phyloP scores from a whole-genome alignment of 768 basidiomycete species.

The Saitozyma sp. region DNA sequence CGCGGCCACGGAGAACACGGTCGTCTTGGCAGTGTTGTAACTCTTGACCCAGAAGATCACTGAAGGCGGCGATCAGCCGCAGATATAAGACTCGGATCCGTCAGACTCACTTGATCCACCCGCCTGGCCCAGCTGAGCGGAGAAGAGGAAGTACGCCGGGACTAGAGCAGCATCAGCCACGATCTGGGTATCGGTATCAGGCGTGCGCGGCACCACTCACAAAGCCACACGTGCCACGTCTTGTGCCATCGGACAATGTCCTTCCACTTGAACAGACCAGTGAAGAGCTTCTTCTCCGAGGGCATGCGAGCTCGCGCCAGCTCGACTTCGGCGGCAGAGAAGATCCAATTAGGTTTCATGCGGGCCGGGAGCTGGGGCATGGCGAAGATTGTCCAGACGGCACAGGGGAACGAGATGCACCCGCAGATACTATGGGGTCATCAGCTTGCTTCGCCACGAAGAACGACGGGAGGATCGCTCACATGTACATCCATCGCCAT shows the following conservation, averaged over 20 bases:
- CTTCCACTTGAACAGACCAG: slow-evolving; percentile 20
- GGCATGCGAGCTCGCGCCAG: slow-evolving; percentile 9
- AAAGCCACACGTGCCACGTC: slow-evolving; percentile 39
- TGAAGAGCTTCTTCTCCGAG: slow-evolving; percentile 13
- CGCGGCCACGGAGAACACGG: too few species aligned
- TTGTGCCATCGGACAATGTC: slow-evolving; percentile 20
- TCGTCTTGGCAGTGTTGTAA: slow-evolving; percentile 19
- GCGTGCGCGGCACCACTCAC: slow-evolving; percentile 16
- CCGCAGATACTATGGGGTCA: slow-evolving; percentile 10
- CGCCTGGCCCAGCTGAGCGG: not conserved
- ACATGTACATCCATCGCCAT: slow-evolving; percentile 23
- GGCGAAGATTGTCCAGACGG: slow-evolving; percentile 25
- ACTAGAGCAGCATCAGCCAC: too few species aligned
- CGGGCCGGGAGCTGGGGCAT: slow-evolving; percentile 33
- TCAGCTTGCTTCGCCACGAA: too few species aligned
- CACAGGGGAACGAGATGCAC: slow-evolving; percentile 25
- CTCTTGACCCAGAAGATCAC: slow-evolving; percentile 32
- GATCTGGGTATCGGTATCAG: too few species aligned
- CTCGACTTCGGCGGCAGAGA: slow-evolving; percentile 15
- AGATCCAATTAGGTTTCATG: slow-evolving; percentile 23
- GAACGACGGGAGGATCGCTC: too few species aligned
- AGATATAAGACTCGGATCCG: slow-evolving; percentile 23
- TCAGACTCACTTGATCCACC: slow-evolving; percentile 5
- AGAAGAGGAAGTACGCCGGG: not conserved
- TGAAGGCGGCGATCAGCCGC: slow-evolving; percentile 17